Conservation (phyloP, 176 grass and related monocot species). For the Musa beccarii region DNA sequence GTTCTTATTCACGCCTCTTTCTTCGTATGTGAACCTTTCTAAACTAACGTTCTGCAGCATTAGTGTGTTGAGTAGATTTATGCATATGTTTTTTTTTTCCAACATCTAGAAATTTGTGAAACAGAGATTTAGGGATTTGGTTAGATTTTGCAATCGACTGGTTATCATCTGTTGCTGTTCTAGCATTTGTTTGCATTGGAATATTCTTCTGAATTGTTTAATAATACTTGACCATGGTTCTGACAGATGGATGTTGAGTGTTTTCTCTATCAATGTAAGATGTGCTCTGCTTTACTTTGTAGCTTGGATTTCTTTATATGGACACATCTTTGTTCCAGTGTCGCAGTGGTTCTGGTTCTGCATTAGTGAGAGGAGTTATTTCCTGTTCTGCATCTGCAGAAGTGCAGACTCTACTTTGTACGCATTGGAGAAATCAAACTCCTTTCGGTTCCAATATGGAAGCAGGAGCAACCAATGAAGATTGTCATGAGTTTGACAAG, state of each 20-base stretch:
- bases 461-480: constrained; percentile 15
- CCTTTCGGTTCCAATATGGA: constrained; percentile 17
- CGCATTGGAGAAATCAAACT: neutral
- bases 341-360: neutral
- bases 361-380: neutral
- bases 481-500: constrained; percentile 19
- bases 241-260: neutral
- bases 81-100: neutral
- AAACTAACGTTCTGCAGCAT: neutral
- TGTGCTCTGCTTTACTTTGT: neutral
- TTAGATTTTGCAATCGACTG: neutral
- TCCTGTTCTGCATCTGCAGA: neutral
- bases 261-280: neutral
- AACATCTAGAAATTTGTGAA: neutral
- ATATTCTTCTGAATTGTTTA: neutral
- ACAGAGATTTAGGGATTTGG: neutral
- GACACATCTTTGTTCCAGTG: neutral
- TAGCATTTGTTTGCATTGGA: neutral
- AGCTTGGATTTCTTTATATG: too few species aligned
- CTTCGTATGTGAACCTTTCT: neutral
- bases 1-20: neutral
- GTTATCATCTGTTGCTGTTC: neutral
- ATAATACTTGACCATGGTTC: neutral
- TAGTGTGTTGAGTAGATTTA: neutral
- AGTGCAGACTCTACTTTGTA: neutral